Percentiles rank a stretch among this genome's conserved stretches.
Conservation (phyloP, 2,329 filamentous ascomycete genomes). For the Emmonsia crescens region DNA sequence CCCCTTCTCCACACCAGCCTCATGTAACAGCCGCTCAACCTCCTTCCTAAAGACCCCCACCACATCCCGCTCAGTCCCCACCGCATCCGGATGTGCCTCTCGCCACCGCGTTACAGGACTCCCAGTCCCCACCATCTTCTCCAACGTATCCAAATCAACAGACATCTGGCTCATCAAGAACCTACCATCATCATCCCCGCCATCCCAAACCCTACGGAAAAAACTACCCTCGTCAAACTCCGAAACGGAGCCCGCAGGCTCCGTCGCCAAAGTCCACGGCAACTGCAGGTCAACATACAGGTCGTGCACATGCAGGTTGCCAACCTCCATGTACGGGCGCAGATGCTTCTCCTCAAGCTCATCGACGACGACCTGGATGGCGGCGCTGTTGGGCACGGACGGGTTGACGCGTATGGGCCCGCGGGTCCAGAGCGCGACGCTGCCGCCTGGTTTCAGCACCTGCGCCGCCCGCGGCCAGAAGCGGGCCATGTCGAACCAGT, state of each 20-base stretch:
- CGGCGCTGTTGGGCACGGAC: constrained; percentile 30
- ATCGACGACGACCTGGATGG: constrained; percentile 34
- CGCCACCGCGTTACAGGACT: constrained; percentile 34
- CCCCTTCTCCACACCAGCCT: constrained; percentile 17
- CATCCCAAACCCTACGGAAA: constrained; percentile 34
- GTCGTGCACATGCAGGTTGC: constrained; percentile 33
- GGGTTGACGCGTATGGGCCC: constrained; percentile 19
- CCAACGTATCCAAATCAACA: constrained; percentile 17
- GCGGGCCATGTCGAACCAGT: constrained; percentile 47
- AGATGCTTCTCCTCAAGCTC: constrained; percentile 30
- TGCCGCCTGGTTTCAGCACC: constrained; percentile 43
- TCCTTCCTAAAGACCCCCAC: constrained; percentile 18
- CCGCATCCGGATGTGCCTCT: constrained; percentile 26
- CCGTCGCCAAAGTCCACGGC: constrained; percentile 38
- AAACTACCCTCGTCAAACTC: constrained; percentile 35
- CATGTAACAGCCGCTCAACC: constrained; percentile 17
- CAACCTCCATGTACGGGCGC: constrained; percentile 28
- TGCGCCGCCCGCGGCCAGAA: constrained; percentile 42
- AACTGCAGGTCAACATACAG: constrained; percentile 36
- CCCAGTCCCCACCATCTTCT: constrained; percentile 22
- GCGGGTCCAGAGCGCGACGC: constrained; percentile 42
- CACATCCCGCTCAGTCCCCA: constrained; percentile 29
- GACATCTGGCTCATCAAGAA: constrained; percentile 20
- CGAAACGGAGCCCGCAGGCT: constrained; percentile 12
- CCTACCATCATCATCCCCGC: constrained; percentile 13